Evolutionary conservation across 2,329 filamentous ascomycete genomes (phyloP), one percentile per base, ranked within the genome.

Genomic region (Xylariales sp.): DNA sequence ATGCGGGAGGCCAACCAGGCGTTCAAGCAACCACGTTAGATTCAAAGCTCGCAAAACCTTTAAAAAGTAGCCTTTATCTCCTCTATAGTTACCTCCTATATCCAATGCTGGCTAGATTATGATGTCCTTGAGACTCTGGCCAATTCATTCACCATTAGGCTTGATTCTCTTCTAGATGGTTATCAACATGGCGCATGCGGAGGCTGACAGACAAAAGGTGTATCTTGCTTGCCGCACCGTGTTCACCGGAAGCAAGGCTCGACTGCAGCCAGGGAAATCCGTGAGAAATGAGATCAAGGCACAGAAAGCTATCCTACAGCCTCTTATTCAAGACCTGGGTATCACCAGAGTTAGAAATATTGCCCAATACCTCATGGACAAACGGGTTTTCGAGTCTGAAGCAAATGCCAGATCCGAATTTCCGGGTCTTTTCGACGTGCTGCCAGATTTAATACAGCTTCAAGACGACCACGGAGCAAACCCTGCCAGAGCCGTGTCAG

Each of bases 401-500:
- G 30, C 50, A 6, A 49, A 52, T 18, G 60, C 58, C 27, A 60
- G 56, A 40, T 45, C 53, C 31, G 50, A 53, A 35, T 63, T 63
- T 41, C 59, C 60, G 5, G 54, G 56, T 16, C 50, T 61, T 8
- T 62, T 59, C 25, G 44, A 41, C 14, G 46, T 49, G 6, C 52
- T 50, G 7, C 48, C 49, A 5, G 40, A 43, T 5, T 49, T 49
- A 27, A 50, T 54, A 32, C 44, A 49, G 10, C 47, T 55, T 23
- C 52, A 51, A 14, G 49, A 56, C n/a, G 51, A 45, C 15, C 57
- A 52, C 5, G 57, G 62, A 44, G 5, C 20, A 6, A 25, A 37
- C 5, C 12, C 24, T 13, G 24, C 12, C 2, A 13, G 25, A 15
- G 19, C 24, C 13, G 25, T 29, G 11, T 14, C 13, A 13, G 33